Evolutionary conservation across 1,284 basidiomycete genomes (phyloP), one percentile per base, ranked within the genome.

Genomic region (Entoloma clypeatum): DNA sequence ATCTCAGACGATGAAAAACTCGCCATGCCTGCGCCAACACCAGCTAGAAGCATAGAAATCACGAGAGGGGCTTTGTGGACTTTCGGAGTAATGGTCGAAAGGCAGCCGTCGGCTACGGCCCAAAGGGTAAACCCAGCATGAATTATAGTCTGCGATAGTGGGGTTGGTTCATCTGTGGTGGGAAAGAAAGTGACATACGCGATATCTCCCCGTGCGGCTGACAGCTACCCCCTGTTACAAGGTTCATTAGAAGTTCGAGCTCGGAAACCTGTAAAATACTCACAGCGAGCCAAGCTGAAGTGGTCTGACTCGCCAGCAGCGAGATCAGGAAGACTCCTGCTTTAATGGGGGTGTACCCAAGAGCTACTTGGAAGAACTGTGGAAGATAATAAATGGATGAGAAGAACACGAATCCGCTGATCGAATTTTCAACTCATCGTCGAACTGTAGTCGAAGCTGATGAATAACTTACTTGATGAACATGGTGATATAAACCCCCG

Each of bases 351-450:
- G 74, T 71, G 47, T 72, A 81, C 2, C 77, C 79, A 13, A 81
- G 63, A 2, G 76, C 81, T 3, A 86, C 75, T 61, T 89, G 86
- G 58, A 86, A 84, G 58, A 78, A 89, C 47, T 86, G 81, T 0
- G 85, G 85, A 0, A 88, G 70, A 52, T 85, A 81, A 53, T 75
- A 82, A 7, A 81, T 50, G 2, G 75, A 68, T 3, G 73, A 77
- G 58, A 74, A 80, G 59, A 81, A 79, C 5, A 79, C 68, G 49
- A 79, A 75, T 7, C 78, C 72, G 36, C 73, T 75, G 45, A 50
- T 5, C 21, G n/a, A 21, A 25, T 22, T 5, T 19, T 13, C 19
- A 9, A 16, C 13, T 1, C 27, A 4, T 16, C 6, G 8, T 25
- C 8, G 25, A 55, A 43, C 50, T 50, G 10, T n/a, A 2, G 23